phyloP scores from a whole-genome alignment of 164 flowering plant genomes.

The Piper longum region DNA sequence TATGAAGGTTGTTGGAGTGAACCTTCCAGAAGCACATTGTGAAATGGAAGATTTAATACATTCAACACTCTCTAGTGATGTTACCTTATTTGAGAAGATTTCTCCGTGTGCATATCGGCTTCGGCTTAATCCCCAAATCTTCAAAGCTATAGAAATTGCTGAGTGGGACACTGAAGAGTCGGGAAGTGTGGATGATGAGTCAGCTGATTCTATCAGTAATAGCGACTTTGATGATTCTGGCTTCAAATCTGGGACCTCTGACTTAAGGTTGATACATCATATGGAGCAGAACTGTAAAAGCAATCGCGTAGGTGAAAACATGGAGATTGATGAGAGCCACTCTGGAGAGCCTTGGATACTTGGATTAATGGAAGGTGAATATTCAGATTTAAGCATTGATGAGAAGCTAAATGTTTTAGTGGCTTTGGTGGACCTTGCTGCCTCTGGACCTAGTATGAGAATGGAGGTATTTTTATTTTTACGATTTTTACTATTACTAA shows the following conservation, averaged over 20 bases:
- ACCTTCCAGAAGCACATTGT: conserved; percentile 33
- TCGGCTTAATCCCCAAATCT: conserved; percentile 28
- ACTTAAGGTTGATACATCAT: conserved; percentile 11
- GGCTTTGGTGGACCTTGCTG: conserved; percentile 69
- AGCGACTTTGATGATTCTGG: conserved; percentile 25
- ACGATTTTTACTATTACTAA: neutral
- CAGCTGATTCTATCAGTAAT: conserved; percentile 18
- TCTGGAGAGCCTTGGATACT: conserved; percentile 82
- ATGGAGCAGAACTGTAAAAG: conserved; percentile 13
- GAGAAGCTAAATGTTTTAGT: conserved; percentile 71
- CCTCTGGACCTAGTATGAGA: conserved; percentile 47
- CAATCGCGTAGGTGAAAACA: conserved; percentile 17
- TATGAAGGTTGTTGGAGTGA: conserved; percentile 57
- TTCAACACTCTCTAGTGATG: conserved; percentile 81
- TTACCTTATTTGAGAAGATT: conserved; percentile 90
- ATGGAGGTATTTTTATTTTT: conserved; percentile 45
- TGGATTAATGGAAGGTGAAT: conserved; percentile 88
- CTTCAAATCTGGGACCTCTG: conserved; percentile 27
- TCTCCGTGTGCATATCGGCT: conserved; percentile 64
- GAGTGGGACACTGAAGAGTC: conserved; percentile 53
- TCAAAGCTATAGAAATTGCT: conserved; percentile 23
- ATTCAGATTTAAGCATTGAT: conserved; percentile 74
- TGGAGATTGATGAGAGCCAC: conserved; percentile 87
- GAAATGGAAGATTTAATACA: conserved; percentile 49
- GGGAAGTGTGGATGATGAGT: conserved; percentile 64